phyloP scores from a whole-genome alignment of 345 rosid species.

The Citrus mangshanensis region DNA sequence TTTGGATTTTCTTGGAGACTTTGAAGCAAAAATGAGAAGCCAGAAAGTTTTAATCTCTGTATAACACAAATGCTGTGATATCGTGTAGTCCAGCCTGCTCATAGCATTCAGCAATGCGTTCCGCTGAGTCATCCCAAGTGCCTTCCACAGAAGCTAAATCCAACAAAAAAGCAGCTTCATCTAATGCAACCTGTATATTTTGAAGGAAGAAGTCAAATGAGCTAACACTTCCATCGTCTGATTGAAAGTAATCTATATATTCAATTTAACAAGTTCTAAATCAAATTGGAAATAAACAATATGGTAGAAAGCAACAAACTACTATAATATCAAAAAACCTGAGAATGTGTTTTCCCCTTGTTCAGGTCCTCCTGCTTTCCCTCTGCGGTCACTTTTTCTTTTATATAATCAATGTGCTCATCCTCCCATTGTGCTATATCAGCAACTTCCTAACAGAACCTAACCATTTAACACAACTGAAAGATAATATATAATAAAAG shows the following conservation, averaged over 20 bases:
- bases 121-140: slow-evolving; percentile 63
- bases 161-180: slow-evolving; percentile 71
- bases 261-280: neutral
- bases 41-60: slow-evolving; percentile 39
- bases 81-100: slow-evolving; percentile 66
- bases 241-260: neutral
- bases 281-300: neutral
- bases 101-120: slow-evolving; percentile 62
- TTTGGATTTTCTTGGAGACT: neutral
- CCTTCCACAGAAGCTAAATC: slow-evolving; percentile 87
- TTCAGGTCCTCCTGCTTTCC: slow-evolving; percentile 64
- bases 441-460: slow-evolving; percentile 51
- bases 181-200: slow-evolving; percentile 51
- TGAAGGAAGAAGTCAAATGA: neutral
- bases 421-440: slow-evolving; percentile 73
- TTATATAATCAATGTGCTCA: slow-evolving; percentile 68
- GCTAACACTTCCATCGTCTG: neutral
- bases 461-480: neutral
- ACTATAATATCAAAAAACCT: slow-evolving; percentile 32
- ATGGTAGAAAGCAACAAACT: no score
- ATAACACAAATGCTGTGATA: slow-evolving; percentile 52
- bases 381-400: slow-evolving; percentile 65
- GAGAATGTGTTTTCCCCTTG: slow-evolving; percentile 69
- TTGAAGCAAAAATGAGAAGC: neutral
- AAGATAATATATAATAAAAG: neutral